These are phyloP conservation scores for Termitomyces sp. DNA, from an alignment of 768 basidiomycete species.

Conservation along the genomic window DNA sequence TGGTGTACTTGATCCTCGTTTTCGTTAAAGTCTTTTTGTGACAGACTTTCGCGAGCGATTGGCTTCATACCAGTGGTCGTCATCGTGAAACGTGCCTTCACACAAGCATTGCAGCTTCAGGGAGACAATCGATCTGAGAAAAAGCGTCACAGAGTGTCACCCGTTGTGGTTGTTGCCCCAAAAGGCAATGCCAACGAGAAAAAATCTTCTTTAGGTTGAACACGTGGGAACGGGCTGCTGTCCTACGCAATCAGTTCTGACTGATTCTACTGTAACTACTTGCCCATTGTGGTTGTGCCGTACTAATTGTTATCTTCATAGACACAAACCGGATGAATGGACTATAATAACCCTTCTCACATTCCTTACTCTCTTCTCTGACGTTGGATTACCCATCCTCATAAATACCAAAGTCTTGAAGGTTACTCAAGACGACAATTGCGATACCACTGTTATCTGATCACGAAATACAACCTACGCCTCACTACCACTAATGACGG, in stretches of 20 bases:
- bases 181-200: background rate
- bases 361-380: background rate
- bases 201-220: background rate
- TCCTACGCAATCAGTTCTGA: too few relatives aligned
- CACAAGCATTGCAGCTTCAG: background rate
- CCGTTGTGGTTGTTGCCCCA: background rate
- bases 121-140: background rate
- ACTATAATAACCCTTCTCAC: background rate
- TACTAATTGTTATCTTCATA: background rate
- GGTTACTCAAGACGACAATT: background rate
- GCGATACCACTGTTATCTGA: background rate
- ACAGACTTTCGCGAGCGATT: background rate
- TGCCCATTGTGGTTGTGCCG: background rate
- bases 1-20: background rate
- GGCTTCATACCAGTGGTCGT: background rate
- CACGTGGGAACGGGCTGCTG: background rate
- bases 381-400: background rate
- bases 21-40: background rate
- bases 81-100: background rate
- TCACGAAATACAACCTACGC: background rate
- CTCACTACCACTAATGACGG: slow-evolving; percentile 15
- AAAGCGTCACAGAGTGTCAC: background rate
- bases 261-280: too few relatives aligned
- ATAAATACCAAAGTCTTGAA: background rate
- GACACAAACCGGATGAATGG: background rate